A percentile compares a stretch with the other conserved stretches of the same genome.
These are phyloP conservation scores for Sporothrix pallida DNA, from an alignment of 2,329 filamentous ascomycete genomes.

Conservation along the genomic window DNA sequence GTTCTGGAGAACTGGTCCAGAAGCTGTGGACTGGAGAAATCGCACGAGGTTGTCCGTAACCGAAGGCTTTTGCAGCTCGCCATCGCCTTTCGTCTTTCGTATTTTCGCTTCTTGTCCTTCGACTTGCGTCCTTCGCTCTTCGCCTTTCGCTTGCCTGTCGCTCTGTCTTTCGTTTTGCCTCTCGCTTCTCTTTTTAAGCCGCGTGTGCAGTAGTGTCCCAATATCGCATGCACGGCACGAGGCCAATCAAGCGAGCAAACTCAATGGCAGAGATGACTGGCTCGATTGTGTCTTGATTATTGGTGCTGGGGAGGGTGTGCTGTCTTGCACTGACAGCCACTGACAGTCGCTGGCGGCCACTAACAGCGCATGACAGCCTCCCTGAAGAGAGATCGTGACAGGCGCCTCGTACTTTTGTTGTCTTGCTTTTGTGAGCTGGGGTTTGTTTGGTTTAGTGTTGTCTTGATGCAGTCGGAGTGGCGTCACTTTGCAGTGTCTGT, in stretches of 20 bases:
- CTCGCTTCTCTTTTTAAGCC: not conserved
- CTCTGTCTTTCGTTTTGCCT: not conserved
- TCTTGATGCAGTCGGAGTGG: conserved; percentile 29
- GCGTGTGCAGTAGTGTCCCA: not conserved
- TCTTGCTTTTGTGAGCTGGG: not conserved
- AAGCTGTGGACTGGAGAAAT: not conserved
- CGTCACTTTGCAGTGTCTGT: conserved; percentile 28
- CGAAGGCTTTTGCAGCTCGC: not conserved
- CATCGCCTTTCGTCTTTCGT: not conserved
- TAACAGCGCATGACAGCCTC: not conserved
- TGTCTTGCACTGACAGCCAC: not conserved
- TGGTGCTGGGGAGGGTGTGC: conserved; percentile 6
- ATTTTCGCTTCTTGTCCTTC: not conserved
- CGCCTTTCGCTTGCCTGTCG: not conserved
- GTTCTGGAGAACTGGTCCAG: not conserved
- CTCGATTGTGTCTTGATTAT: not conserved
- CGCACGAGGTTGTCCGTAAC: not conserved
- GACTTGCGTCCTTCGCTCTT: not conserved
- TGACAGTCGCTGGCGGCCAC: not conserved
- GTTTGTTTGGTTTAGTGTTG: not conserved
- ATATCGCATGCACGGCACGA: not conserved
- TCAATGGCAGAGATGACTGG: not conserved
- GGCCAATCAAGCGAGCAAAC: not conserved
- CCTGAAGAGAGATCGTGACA: not conserved
- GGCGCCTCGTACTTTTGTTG: not conserved